Evolutionary conservation across 2,329 filamentous ascomycete genomes (phyloP).

Genomic region (Colletotrichum gloeosporioides): DNA sequence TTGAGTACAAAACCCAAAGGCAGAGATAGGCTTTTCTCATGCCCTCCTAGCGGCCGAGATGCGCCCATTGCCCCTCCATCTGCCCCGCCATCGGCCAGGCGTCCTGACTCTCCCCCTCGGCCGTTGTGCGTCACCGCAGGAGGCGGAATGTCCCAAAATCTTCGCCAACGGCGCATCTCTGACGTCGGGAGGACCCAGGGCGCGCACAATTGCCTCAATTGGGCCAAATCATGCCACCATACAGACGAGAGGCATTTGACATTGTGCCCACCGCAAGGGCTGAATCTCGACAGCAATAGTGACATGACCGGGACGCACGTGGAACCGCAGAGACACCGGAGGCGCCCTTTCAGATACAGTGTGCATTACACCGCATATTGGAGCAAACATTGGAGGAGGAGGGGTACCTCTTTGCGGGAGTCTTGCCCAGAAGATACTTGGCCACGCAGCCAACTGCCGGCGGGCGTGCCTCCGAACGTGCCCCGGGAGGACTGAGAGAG

Average conservation of each 20-base stretch:
- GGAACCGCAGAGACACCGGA: not conserved
- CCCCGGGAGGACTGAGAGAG: not conserved
- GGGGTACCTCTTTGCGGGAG: not conserved
- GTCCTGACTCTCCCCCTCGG: not conserved
- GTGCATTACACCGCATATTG: not conserved
- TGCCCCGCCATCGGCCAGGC: slow-evolving; percentile 14
- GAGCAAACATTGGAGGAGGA: not conserved
- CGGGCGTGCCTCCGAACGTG: slow-evolving; percentile 9
- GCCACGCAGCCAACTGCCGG: not conserved
- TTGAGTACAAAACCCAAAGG: not conserved
- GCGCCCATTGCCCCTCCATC: not conserved
- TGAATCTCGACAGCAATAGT: not conserved
- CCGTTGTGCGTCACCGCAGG: not conserved
- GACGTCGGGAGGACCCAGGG: not conserved
- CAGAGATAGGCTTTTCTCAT: not conserved
- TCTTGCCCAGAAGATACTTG: not conserved
- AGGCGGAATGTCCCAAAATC: not conserved
- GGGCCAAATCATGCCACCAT: not conserved
- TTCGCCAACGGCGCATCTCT: not conserved
- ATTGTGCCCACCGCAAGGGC: not conserved
- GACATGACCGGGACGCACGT: not conserved
- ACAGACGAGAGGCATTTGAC: not conserved
- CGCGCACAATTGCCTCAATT: not conserved
- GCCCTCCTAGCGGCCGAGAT: not conserved
- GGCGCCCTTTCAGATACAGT: not conserved